Evolutionary conservation across 768 basidiomycete species (phyloP).

Genomic region (Nidularia pulvinata): DNA sequence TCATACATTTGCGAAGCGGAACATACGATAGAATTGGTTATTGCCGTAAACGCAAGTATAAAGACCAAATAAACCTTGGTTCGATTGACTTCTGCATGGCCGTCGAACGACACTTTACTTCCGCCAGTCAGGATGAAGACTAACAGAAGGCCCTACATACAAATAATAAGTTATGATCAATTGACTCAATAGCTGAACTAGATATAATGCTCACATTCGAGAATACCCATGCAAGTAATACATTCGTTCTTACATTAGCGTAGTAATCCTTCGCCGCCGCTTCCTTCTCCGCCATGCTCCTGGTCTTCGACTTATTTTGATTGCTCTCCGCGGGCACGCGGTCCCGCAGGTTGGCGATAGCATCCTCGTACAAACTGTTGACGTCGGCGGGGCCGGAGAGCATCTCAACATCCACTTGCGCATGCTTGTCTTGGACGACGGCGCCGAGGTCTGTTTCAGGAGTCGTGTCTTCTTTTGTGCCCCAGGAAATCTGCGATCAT

Average conservation of each 20-base stretch:
- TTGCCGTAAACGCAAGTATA: slow-evolving; percentile 79
- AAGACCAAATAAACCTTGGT: slow-evolving; percentile 80
- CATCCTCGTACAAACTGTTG: slow-evolving; percentile 84
- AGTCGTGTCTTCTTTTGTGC: slow-evolving; percentile 87
- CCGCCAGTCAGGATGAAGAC: slow-evolving; percentile 66
- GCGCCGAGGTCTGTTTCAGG: slow-evolving; percentile 80
- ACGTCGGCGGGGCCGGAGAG: slow-evolving; percentile 80
- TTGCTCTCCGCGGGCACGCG: slow-evolving; percentile 27
- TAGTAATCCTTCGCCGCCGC: slow-evolving; percentile 84
- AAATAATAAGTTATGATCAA: background rate
- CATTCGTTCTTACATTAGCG: slow-evolving; percentile 85
- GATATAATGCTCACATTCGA: slow-evolving; percentile 58
- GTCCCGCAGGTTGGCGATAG: slow-evolving; percentile 64
- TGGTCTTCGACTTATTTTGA: slow-evolving; percentile 17
- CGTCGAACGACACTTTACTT: slow-evolving; percentile 59
- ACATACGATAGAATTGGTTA: slow-evolving; percentile 50
- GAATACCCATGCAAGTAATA: slow-evolving; percentile 77
- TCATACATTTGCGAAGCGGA: background rate
- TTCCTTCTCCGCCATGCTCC: slow-evolving; percentile 60
- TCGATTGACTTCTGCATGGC: slow-evolving; percentile 42
- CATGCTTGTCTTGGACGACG: slow-evolving; percentile 77
- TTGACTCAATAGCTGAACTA: background rate
- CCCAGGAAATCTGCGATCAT: slow-evolving; percentile 77
- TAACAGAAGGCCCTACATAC: slow-evolving; percentile 67
- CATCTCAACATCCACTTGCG: slow-evolving; percentile 88